A percentile compares a stretch with the other conserved stretches of the same genome.
phyloP scores from a whole-genome alignment of 164 flowering plant species.

The Annona cherimola region DNA sequence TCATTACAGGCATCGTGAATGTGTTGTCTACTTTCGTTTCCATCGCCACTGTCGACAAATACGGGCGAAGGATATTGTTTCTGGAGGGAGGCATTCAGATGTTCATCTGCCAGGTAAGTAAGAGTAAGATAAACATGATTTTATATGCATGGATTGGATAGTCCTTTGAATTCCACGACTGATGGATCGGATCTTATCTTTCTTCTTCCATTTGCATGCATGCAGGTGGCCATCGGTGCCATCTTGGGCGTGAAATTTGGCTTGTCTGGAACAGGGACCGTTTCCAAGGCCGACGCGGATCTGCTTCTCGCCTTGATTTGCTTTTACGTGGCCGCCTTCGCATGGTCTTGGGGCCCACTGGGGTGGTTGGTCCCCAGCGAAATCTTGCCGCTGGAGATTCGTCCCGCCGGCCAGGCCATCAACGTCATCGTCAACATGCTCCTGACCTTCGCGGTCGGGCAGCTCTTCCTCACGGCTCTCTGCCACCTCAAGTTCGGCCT shows the following conservation, averaged over 20 bases:
- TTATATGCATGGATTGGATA: neutral
- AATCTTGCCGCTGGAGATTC: constrained; percentile 22
- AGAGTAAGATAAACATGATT: neutral
- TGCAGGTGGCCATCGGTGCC: constrained; percentile 12
- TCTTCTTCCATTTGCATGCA: neutral
- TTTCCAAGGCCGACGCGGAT: constrained; percentile 11
- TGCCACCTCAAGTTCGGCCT: constrained; percentile 24
- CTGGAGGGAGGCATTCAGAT: constrained; percentile 22
- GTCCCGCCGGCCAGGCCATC: constrained; percentile 26
- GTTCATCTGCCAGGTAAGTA: constrained; percentile 14
- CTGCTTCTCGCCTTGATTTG: constrained; percentile 15
- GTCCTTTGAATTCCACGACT: neutral
- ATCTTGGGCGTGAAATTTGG: constrained; percentile 20
- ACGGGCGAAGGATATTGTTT: constrained; percentile 20
- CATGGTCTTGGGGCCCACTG: constrained; percentile 27
- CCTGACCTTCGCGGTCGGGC: constrained; percentile 23
- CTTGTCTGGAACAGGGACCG: constrained; percentile 8
- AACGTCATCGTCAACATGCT: constrained; percentile 20
- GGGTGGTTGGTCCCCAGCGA: constrained; percentile 26
- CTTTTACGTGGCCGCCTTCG: constrained; percentile 21
- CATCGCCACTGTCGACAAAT: constrained; percentile 16
- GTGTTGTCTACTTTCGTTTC: constrained; percentile 21
- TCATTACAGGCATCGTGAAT: constrained; percentile 21
- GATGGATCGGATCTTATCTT: neutral
- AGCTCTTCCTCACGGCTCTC: constrained; percentile 18